Percentiles rank a stretch among this genome's conserved stretches.
These are phyloP conservation scores for Curvularia sp. DNA, from an alignment of 2,329 filamentous ascomycete genomes.

Conservation along the genomic window DNA sequence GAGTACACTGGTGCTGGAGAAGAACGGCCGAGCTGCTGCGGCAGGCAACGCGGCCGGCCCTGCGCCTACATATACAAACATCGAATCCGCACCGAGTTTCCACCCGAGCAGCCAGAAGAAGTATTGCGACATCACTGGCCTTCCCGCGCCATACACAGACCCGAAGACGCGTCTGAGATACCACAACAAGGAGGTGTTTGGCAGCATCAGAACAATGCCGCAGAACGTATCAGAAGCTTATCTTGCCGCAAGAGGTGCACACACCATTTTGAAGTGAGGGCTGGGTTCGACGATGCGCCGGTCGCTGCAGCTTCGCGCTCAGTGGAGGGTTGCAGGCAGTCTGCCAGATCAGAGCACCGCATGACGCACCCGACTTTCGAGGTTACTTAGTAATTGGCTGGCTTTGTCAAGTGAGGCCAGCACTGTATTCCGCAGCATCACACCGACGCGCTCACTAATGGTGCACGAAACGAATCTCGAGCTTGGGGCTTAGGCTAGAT, in stretches of 20 bases:
- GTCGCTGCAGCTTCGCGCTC: not conserved
- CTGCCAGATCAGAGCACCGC: not conserved
- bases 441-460: not conserved
- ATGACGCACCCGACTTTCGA: not conserved
- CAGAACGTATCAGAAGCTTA: constrained; percentile 88
- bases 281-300: not conserved
- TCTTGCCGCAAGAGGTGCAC: constrained; percentile 86
- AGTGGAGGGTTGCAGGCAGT: not conserved
- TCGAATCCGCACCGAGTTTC: constrained; percentile 90
- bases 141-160: constrained; percentile 90
- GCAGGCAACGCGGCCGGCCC: constrained; percentile 59
- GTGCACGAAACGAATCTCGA: not conserved
- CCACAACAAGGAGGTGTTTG: constrained; percentile 91
- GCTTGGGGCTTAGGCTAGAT: not conserved
- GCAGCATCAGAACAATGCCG: constrained; percentile 77
- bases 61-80: constrained; percentile 88
- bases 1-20: constrained; percentile 87
- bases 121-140: constrained; percentile 95
- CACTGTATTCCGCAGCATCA: not conserved
- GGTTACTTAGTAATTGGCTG: not conserved
- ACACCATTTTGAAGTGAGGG: constrained; percentile 86
- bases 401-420: not conserved
- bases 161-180: constrained; percentile 94
- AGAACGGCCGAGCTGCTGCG: constrained; percentile 62
- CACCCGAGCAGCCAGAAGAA: constrained; percentile 78